These are phyloP conservation scores for Dryas alaskensis DNA, from an alignment of 306 rosid genomes.

Conservation along the genomic window DNA sequence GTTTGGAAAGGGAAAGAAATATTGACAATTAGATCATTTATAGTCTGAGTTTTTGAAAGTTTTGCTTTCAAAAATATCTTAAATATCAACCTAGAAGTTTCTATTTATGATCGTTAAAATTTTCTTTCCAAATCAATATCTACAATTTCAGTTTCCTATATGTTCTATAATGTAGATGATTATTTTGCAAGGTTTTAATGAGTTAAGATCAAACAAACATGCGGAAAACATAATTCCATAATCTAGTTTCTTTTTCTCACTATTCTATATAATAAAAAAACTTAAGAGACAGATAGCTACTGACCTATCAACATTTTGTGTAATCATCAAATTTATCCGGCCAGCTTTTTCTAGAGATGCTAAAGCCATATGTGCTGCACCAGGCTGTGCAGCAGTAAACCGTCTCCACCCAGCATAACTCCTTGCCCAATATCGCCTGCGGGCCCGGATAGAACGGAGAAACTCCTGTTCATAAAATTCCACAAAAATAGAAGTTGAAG, in stretches of 20 bases:
- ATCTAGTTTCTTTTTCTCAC: neutral
- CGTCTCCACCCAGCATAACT: conserved; percentile 95
- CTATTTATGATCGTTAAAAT: neutral
- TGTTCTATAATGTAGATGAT: neutral
- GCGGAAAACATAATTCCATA: too few relatives aligned
- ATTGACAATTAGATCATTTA: neutral
- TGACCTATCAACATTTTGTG: conserved; percentile 93
- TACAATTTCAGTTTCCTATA: neutral
- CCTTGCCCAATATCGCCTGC: conserved; percentile 92
- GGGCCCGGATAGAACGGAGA: conserved; percentile 63
- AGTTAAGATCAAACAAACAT: neutral
- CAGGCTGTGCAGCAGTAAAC: conserved; percentile 70
- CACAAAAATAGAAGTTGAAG: conserved; percentile 26
- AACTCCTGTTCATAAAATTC: conserved; percentile 56
- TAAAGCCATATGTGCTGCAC: conserved; percentile 71
- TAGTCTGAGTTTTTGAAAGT: neutral
- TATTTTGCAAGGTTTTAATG: neutral
- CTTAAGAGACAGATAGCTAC: conserved; percentile 18
- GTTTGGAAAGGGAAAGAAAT: neutral
- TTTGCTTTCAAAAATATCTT: neutral
- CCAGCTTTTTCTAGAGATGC: conserved; percentile 75
- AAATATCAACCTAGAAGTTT: neutral
- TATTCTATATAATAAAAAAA: conserved; percentile 13
- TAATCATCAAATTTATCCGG: conserved; percentile 62
- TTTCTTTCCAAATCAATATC: neutral